Evolutionary conservation across 73 alveolate species (phyloP).

Genomic region (Paramecium primaurelia): DNA sequence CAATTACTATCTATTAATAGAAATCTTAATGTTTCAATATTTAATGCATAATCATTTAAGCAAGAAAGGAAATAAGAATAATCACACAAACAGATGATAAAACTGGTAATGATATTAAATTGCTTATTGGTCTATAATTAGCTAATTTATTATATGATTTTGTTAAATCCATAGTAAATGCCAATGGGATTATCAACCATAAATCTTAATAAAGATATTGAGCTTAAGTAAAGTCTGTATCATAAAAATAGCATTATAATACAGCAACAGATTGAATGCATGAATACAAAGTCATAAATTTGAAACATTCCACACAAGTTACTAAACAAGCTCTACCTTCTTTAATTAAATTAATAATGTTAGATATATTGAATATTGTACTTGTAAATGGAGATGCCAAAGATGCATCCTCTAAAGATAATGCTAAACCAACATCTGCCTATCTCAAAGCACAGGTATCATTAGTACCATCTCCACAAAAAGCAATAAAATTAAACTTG

Average conservation of each 20-base stretch:
- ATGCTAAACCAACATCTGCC: constrained; percentile 87
- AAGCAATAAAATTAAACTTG: constrained; percentile 69
- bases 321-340: constrained; percentile 94
- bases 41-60: not conserved
- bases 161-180: constrained; percentile 84
- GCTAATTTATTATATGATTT: constrained; percentile 64
- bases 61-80: not conserved
- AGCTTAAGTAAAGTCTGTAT: constrained; percentile 73
- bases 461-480: constrained; percentile 95
- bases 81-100: not conserved
- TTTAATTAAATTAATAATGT: constrained; percentile 68
- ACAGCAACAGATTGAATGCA: constrained; percentile 84
- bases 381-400: constrained; percentile 91
- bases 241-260: constrained; percentile 69
- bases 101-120: constrained; percentile 27
- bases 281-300: constrained; percentile 90
- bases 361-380: constrained; percentile 72
- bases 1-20: not conserved
- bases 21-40: not conserved
- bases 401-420: constrained; percentile 87
- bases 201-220: constrained; percentile 90
- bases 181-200: constrained; percentile 81
- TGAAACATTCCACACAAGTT: constrained; percentile 89
- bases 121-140: constrained; percentile 11
- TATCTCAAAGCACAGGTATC: constrained; percentile 85